Evolutionary conservation across 139 green algal species (phyloP).

Genomic region (Coelastrella sp.): DNA sequence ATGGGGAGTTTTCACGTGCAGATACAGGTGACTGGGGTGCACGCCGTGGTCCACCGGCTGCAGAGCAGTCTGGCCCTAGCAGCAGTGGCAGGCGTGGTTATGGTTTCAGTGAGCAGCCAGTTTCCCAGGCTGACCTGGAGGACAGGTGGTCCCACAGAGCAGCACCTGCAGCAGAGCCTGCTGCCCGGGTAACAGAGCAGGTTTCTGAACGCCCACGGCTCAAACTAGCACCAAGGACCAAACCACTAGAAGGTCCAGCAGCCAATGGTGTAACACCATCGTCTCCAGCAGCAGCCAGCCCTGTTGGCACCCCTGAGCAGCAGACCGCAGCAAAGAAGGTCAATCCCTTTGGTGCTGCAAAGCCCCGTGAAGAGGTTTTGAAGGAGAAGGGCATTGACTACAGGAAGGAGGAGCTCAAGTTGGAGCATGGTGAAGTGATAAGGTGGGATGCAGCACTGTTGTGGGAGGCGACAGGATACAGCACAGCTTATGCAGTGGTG

Average conservation of each 20-base stretch:
- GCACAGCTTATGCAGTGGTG: no score
- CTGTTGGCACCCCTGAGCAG: slow-evolving; percentile 14
- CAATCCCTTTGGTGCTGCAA: slow-evolving; percentile 88
- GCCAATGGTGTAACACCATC: slow-evolving; percentile 1
- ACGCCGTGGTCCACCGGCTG: slow-evolving; percentile 11
- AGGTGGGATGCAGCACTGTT: slow-evolving; percentile 48
- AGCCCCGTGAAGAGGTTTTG: slow-evolving; percentile 91
- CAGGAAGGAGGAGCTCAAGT: slow-evolving; percentile 72
- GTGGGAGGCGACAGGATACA: no score
- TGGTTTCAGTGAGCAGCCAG: slow-evolving; percentile 44
- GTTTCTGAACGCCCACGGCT: slow-evolving; percentile 65
- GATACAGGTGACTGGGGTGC: slow-evolving; percentile 54
- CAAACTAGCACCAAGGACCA: slow-evolving; percentile 72
- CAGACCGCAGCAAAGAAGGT: slow-evolving; percentile 35
- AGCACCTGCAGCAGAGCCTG: slow-evolving; percentile 11
- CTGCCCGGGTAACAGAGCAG: background rate
- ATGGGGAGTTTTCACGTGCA: slow-evolving; percentile 46
- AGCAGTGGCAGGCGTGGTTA: slow-evolving; percentile 33
- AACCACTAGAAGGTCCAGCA: slow-evolving; percentile 49
- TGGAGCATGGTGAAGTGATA: slow-evolving; percentile 67
- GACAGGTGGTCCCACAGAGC: slow-evolving; percentile 39
- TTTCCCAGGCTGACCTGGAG: slow-evolving; percentile 42
- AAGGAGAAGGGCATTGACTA: slow-evolving; percentile 88
- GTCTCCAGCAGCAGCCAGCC: slow-evolving; percentile 2
- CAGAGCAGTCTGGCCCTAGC: background rate